Evolutionary conservation across 768 basidiomycete species (phyloP).

Genomic region (Lentinula boryana): DNA sequence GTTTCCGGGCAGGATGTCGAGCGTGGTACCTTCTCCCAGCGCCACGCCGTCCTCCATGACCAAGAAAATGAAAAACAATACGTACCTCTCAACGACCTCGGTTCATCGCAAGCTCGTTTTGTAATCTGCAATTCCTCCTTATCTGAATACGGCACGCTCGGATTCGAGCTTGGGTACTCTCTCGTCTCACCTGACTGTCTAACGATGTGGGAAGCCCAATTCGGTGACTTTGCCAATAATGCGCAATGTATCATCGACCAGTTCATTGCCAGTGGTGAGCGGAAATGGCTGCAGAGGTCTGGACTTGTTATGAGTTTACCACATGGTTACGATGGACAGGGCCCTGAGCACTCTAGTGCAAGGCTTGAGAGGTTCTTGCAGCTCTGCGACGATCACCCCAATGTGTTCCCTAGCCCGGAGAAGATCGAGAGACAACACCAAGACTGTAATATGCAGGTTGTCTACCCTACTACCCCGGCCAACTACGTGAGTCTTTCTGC

Average conservation of each 20-base stretch:
- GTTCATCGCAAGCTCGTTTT: slow-evolving; percentile 84
- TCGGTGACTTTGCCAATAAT: slow-evolving; percentile 97
- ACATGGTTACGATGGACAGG: slow-evolving; percentile 98
- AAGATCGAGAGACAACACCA: slow-evolving; percentile 95
- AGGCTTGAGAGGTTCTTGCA: slow-evolving; percentile 96
- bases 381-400: slow-evolving; percentile 95
- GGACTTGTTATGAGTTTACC: slow-evolving; percentile 87
- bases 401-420: slow-evolving; percentile 80
- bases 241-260: slow-evolving; percentile 98
- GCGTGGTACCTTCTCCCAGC: slow-evolving; percentile 97
- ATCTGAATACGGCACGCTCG: slow-evolving; percentile 91
- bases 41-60: slow-evolving; percentile 96
- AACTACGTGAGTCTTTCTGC: slow-evolving; percentile 62
- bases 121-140: slow-evolving; percentile 95
- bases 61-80: slow-evolving; percentile 90
- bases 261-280: slow-evolving; percentile 95
- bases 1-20: slow-evolving; percentile 98
- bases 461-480: slow-evolving; percentile 94
- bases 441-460: slow-evolving; percentile 99
- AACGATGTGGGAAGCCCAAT: slow-evolving; percentile 98
- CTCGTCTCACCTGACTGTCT: slow-evolving; percentile 90
- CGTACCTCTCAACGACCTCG: slow-evolving; percentile 84
- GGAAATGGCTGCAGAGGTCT: slow-evolving; percentile 95
- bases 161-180: slow-evolving; percentile 98
- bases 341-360: slow-evolving; percentile 96